phyloP scores from a whole-genome alignment of 2,329 filamentous ascomycete genomes.

The Verticillium klebahnii region DNA sequence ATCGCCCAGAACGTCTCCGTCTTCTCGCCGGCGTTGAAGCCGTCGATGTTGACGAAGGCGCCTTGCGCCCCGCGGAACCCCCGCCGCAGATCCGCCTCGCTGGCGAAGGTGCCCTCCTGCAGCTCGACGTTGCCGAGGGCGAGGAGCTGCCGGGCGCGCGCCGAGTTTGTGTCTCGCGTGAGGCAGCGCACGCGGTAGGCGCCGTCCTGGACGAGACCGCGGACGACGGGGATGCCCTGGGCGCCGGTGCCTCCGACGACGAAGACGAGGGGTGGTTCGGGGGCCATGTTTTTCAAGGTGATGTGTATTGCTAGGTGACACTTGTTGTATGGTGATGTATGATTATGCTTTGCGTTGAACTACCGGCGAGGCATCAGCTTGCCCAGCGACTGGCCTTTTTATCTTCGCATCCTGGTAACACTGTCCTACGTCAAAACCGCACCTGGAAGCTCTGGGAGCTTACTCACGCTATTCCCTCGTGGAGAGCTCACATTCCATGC shows the following conservation, averaged over 20 bases:
- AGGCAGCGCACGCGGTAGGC: constrained; percentile 41
- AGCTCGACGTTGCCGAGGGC: constrained; percentile 40
- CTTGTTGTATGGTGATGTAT: too few species aligned
- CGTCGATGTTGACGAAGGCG: constrained; percentile 51
- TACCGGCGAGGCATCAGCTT: too few species aligned
- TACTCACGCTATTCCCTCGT: too few species aligned
- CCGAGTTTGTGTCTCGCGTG: constrained; percentile 38
- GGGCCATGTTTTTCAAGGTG: neutral
- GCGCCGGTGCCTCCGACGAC: constrained; percentile 47
- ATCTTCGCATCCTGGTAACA: too few species aligned
- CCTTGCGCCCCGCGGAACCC: constrained; percentile 39
- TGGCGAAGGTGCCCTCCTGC: constrained; percentile 41
- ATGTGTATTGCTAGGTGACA: too few species aligned
- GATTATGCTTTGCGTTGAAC: too few species aligned
- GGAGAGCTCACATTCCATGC: too few species aligned
- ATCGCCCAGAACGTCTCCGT: constrained; percentile 44
- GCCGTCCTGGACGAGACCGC: constrained; percentile 33
- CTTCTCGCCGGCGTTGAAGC: constrained; percentile 49
- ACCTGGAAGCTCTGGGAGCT: too few species aligned
- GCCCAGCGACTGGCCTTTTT: too few species aligned
- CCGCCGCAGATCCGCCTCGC: constrained; percentile 35
- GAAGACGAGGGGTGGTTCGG: constrained; percentile 11
- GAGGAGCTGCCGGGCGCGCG: constrained; percentile 35
- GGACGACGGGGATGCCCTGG: constrained; percentile 43
- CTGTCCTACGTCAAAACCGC: too few species aligned